A percentile compares a stretch with the other conserved stretches of the same genome.
These are phyloP conservation scores for Senna siamea DNA, from an alignment of 306 rosid genomes.

Conservation along the genomic window DNA sequence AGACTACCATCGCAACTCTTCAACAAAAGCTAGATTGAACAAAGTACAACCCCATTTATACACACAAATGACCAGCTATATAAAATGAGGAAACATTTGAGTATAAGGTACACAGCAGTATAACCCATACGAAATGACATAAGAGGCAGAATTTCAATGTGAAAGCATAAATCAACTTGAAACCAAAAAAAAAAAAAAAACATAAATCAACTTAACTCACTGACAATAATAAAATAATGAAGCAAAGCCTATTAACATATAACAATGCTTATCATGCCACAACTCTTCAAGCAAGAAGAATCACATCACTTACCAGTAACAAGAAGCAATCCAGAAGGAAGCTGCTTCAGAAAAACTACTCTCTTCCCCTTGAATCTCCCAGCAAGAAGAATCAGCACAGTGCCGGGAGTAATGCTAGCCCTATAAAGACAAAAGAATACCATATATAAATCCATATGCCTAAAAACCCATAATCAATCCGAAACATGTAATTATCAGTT, in stretches of 20 bases:
- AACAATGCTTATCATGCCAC: not conserved
- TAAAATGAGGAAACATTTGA: not conserved
- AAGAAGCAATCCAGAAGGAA: constrained; percentile 74
- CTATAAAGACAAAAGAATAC: constrained; percentile 32
- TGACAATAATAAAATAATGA: not conserved
- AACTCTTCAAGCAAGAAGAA: not conserved
- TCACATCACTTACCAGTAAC: constrained; percentile 56
- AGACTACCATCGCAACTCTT: not conserved
- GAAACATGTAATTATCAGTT: too few species aligned
- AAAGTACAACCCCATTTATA: not conserved
- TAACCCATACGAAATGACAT: too few species aligned
- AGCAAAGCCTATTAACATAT: not conserved
- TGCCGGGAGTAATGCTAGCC: constrained; percentile 68
- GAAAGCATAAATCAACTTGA: too few species aligned
- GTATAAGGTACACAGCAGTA: not conserved
- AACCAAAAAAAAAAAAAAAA: not conserved
- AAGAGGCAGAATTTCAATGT: too few species aligned
- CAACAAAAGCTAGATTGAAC: not conserved
- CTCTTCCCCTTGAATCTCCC: constrained; percentile 82
- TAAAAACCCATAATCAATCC: not conserved
- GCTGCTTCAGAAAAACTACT: constrained; percentile 74
- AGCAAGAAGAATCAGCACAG: constrained; percentile 68
- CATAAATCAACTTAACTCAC: not conserved
- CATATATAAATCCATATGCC: not conserved
- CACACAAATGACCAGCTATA: not conserved